These are phyloP conservation scores for Manihot esculenta DNA, from an alignment of 441 rosid species.

Conservation along the genomic window DNA sequence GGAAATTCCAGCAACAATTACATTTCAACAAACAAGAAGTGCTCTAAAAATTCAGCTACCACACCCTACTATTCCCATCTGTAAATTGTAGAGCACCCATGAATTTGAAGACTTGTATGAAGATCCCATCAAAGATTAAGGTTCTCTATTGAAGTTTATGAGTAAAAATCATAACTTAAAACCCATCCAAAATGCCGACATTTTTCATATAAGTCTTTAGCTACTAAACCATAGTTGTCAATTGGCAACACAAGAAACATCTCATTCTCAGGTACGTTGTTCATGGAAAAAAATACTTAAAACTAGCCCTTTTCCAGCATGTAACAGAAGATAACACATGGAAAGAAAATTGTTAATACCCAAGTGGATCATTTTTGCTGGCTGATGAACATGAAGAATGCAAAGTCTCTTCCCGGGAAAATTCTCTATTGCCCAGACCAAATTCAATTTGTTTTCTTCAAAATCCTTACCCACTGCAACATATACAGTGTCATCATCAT, in stretches of 20 bases:
- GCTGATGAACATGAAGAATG: constrained; percentile 66
- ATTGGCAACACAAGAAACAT: background rate
- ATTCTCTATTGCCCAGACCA: constrained; percentile 61
- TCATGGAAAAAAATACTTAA: background rate
- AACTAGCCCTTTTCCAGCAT: background rate
- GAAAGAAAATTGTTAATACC: constrained; percentile 18
- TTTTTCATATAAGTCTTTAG: background rate
- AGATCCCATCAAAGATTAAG: background rate
- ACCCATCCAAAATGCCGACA: background rate
- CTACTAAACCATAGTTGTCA: background rate
- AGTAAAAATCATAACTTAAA: background rate
- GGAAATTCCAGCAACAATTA: background rate
- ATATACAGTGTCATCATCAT: constrained; percentile 43
- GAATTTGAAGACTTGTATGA: background rate
- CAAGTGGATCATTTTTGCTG: constrained; percentile 24
- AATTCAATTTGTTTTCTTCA: constrained; percentile 51
- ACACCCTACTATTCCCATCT: background rate
- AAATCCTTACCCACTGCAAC: constrained; percentile 64
- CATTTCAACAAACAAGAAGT: background rate
- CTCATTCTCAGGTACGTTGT: background rate
- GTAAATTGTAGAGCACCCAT: no score
- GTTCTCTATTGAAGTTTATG: background rate
- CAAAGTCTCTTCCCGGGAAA: constrained; percentile 44
- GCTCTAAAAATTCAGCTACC: background rate
- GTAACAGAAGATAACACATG: background rate